Percentiles rank a stretch among this genome's conserved stretches.
phyloP scores from a whole-genome alignment of 192 early-diverging fungal genomes.

The Gigaspora rosea region DNA sequence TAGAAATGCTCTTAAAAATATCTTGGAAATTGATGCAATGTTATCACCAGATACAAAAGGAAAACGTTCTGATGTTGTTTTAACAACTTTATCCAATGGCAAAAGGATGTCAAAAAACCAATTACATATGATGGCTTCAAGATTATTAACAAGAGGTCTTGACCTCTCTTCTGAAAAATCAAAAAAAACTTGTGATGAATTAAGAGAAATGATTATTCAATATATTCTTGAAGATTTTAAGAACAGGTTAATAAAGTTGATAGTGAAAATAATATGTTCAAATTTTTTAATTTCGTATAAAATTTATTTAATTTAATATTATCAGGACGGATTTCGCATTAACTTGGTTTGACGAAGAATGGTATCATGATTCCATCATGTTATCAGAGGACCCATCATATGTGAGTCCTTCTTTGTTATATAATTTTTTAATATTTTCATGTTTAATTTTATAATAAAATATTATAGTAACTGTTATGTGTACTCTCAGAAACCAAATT shows the following conservation, averaged over 20 bases:
- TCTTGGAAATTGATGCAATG: conserved; percentile 36
- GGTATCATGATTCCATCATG: conserved; percentile 43
- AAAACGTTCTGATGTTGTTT: conserved; percentile 1
- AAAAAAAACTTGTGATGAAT: conserved; percentile 30
- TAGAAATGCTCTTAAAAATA: conserved; percentile 35
- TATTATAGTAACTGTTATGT: conserved; percentile 35
- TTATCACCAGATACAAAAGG: conserved; percentile 7
- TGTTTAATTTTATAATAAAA: conserved; percentile 34
- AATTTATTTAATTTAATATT: conserved; percentile 30
- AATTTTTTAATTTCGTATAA: background rate
- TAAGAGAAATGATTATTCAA: conserved; percentile 48
- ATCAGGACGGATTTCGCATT: conserved; percentile 65
- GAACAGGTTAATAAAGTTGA: conserved; percentile 43
- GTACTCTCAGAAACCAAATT: conserved; percentile 31
- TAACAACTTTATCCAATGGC: conserved; percentile 14
- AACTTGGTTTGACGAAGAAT: conserved; percentile 78
- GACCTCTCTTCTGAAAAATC: conserved; percentile 1
- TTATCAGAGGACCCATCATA: conserved; percentile 30
- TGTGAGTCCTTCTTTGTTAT: conserved; percentile 22
- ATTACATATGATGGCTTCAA: conserved; percentile 43
- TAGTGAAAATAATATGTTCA: background rate
- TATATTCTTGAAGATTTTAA: conserved; percentile 65
- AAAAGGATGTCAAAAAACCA: conserved; percentile 41
- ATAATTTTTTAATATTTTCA: conserved; percentile 40
- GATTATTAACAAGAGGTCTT: conserved; percentile 44